Base-by-base conservation (phyloP, 495 filamentous ascomycete species). In the Penicillium ucsense region DNA sequence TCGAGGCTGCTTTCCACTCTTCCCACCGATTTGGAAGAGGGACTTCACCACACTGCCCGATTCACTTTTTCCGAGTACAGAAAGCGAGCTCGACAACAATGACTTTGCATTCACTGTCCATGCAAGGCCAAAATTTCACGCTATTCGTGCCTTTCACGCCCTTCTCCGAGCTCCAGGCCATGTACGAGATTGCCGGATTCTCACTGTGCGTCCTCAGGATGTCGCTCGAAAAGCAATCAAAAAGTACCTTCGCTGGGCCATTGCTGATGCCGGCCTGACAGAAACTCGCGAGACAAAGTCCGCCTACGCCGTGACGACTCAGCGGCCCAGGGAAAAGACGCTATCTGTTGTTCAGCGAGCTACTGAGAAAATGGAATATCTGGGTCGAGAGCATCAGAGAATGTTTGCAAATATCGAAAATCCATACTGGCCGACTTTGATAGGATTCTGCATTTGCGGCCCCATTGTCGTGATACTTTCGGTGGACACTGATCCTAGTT, bases 31-130 rank as follows among this genome's bases (percentile, higher is more conserved):
- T 43, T 88, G 81, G 80, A 54, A 66, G 35, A 64, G 70, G 40
- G 84, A 87, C 51, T 87, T 84, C 53, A 53, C 55, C 1, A 83
- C 74, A 1, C 61, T 86, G 32, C 83, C 83, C 0, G 65, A 73
- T 4, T 61, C 63, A 7, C 55, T 87, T 2, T 87, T 86, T 57
- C 63, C 71, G 11, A 38, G 37, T 6, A 47, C 9, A 2, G 30
- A 43, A 1, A 38, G 45, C 10, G 28, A 45, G 2, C 8, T 50
- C 6, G 34, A 58, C 0, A 61, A 77, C 33, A 54, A 60, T 1
- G 55, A 63, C 10, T 64, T 71, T 0, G 64, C 79, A 37, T 75
- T 86, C 51, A 71, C 73, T 40, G 51, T 67, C 3, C 46, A 61
- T 0, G 59, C 57, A 12, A 52, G 57, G 11, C 62, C 64, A 27